Conservation (phyloP, 1,284 basidiomycete species). For the Leccinum solheimii region DNA sequence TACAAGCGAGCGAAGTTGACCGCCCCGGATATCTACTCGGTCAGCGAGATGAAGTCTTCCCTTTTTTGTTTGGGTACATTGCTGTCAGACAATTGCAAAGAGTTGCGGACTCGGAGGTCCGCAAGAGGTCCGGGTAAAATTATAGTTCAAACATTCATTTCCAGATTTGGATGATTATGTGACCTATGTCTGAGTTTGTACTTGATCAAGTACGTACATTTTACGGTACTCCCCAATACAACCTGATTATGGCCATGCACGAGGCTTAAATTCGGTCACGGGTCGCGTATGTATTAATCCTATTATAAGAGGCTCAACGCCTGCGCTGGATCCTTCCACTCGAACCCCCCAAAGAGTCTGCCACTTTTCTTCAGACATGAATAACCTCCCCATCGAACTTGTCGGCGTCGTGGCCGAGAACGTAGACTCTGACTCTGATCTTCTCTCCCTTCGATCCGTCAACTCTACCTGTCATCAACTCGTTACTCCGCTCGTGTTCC, state of each 20-base stretch:
- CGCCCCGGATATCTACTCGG: not conserved
- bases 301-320: constrained; percentile 18
- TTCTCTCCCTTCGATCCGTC: constrained; percentile 31
- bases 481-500: constrained; percentile 29
- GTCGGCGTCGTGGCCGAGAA: constrained; percentile 25
- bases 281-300: not conserved
- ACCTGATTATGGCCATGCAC: not conserved
- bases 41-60: not conserved
- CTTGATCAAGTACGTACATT: not conserved
- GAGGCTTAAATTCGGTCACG: not conserved
- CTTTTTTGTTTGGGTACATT: not conserved
- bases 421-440: constrained; percentile 25
- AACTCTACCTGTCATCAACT: constrained; percentile 27
- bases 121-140: not conserved
- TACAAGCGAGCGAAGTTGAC: not conserved
- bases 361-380: constrained; percentile 16
- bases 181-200: not conserved
- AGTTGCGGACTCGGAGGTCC: not conserved
- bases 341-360: not conserved
- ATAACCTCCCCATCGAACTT: constrained; percentile 31
- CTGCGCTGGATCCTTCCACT: not conserved
- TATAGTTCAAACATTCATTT: not conserved
- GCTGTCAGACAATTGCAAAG: not conserved
- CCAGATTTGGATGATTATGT: not conserved
- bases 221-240: not conserved